Evolutionary conservation across 208 protist species (phyloP).

Genomic region (Trypanosoma scelopori): DNA sequence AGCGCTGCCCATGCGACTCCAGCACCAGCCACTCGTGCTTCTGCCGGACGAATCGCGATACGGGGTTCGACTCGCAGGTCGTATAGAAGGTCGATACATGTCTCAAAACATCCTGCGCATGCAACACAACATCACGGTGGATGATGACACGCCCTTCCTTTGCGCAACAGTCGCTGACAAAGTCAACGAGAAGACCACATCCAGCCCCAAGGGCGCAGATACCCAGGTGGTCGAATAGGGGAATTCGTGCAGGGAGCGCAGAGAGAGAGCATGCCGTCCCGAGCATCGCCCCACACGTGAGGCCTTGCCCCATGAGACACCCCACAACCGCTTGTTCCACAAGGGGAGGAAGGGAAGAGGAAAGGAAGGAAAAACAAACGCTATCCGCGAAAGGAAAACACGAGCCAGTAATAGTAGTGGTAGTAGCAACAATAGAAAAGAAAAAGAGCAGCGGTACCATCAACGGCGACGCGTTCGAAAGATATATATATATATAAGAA

Average conservation of each 20-base stretch:
- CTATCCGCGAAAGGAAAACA: too few species aligned
- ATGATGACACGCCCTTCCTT: slow-evolving; percentile 83
- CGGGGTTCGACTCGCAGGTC: slow-evolving; percentile 63
- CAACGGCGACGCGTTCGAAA: too few species aligned
- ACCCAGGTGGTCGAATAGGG: slow-evolving; percentile 56
- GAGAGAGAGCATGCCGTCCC: slow-evolving; percentile 64
- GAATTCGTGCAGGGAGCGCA: slow-evolving; percentile 45
- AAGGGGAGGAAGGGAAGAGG: not conserved
- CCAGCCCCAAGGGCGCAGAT: slow-evolving; percentile 56
- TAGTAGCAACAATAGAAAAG: too few species aligned
- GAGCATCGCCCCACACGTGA: slow-evolving; percentile 62
- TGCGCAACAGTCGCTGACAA: slow-evolving; percentile 79
- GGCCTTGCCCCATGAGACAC: slow-evolving; percentile 77
- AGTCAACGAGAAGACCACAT: slow-evolving; percentile 74
- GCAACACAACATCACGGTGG: slow-evolving; percentile 82
- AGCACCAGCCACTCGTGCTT: slow-evolving; percentile 92
- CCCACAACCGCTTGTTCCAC: not conserved
- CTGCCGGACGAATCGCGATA: slow-evolving; percentile 69
- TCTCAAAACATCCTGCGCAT: slow-evolving; percentile 73
- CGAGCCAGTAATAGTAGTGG: too few species aligned
- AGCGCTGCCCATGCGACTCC: slow-evolving; percentile 68
- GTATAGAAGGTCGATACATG: slow-evolving; percentile 92
- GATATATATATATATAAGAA: too few species aligned
- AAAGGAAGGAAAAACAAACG: slow-evolving; percentile 16
- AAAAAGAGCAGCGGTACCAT: too few species aligned